Evolutionary conservation across 306 rosid species (phyloP).

Genomic region (Trifolium dubium): DNA sequence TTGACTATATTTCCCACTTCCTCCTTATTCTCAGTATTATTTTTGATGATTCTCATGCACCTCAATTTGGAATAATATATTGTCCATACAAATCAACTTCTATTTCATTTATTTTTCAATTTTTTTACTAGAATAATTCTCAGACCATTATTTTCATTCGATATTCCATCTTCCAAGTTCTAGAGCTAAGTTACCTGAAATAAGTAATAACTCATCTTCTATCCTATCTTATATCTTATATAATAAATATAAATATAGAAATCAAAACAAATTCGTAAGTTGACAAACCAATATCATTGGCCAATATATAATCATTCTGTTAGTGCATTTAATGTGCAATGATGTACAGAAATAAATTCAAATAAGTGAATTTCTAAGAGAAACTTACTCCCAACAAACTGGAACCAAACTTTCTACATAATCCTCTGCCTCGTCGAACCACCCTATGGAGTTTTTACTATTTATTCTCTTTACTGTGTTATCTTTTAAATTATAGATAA

Average conservation of each 20-base stretch:
- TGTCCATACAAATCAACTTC: background rate
- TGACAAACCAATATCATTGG: background rate
- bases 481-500: background rate
- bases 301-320: background rate
- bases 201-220: background rate
- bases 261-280: background rate
- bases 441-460: background rate
- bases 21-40: too few species aligned
- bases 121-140: too few species aligned
- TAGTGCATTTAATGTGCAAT: too few species aligned
- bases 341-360: too few species aligned
- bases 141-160: too few species aligned
- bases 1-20: background rate
- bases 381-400: too few species aligned
- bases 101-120: too few species aligned
- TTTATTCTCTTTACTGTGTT: background rate
- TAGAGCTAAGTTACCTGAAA: background rate
- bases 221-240: background rate
- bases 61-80: background rate
- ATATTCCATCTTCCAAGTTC: background rate
- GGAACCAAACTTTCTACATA: conserved; percentile 7
- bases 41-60: too few species aligned
- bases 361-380: too few species aligned
- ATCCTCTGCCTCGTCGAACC: background rate
- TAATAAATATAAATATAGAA: background rate